These are phyloP conservation scores for Murraya paniculata DNA, from an alignment of 345 rosid genomes.

Conservation along the genomic window DNA sequence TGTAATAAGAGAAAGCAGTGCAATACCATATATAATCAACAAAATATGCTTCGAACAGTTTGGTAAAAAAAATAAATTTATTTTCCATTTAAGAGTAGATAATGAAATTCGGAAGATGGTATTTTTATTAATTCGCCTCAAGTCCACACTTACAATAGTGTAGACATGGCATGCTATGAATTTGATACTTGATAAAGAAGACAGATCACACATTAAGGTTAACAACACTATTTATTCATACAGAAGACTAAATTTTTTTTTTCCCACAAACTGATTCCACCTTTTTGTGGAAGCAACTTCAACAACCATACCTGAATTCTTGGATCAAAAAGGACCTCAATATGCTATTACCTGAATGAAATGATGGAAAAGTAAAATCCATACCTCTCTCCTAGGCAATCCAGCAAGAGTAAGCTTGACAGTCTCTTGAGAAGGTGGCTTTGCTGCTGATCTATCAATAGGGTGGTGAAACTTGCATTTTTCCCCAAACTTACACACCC, in stretches of 20 bases:
- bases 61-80: background rate
- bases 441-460: constrained; percentile 45
- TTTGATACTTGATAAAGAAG: background rate
- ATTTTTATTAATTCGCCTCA: background rate
- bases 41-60: background rate
- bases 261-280: background rate
- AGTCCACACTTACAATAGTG: background rate
- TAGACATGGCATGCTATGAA: background rate
- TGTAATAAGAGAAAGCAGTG: background rate
- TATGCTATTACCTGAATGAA: background rate
- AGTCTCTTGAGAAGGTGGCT: constrained; percentile 41
- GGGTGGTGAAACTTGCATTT: constrained; percentile 92
- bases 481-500: constrained; percentile 80
- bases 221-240: background rate
- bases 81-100: background rate
- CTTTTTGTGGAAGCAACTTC: background rate
- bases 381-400: constrained; percentile 93
- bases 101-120: background rate
- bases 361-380: background rate
- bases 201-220: background rate
- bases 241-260: background rate
- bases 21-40: background rate
- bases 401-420: constrained; percentile 91
- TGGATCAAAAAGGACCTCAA: background rate
- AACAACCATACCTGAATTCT: background rate